A percentile compares a stretch with the other conserved stretches of the same genome.
phyloP scores from a whole-genome alignment of 208 protist genomes.

The Acanthamoeba triangularis region DNA sequence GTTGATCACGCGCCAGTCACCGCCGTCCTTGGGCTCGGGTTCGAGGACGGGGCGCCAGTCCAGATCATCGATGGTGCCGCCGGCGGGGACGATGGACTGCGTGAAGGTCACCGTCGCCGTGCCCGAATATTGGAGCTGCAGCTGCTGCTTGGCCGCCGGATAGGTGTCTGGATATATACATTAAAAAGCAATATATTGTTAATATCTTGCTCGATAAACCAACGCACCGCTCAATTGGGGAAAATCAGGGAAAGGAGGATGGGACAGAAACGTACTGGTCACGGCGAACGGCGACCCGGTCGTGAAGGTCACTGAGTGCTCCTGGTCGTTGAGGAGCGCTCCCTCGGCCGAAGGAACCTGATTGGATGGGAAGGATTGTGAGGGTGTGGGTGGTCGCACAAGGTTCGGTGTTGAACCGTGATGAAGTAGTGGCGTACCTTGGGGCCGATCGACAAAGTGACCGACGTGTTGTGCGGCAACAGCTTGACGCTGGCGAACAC shows the following conservation, averaged over 20 bases:
- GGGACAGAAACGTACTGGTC: background rate
- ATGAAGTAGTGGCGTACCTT: background rate
- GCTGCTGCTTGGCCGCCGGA: background rate
- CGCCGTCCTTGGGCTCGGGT: background rate
- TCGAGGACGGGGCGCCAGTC: background rate
- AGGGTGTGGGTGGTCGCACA: background rate
- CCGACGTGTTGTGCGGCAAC: constrained; percentile 35
- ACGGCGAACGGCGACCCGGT: background rate
- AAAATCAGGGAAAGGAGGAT: background rate
- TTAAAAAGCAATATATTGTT: too few relatives aligned
- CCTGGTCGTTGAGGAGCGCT: constrained; percentile 22
- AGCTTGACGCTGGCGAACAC: constrained; percentile 14
- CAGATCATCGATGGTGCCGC: constrained; percentile 16
- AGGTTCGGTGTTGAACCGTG: too few relatives aligned
- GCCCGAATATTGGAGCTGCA: background rate
- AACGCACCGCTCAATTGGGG: too few relatives aligned
- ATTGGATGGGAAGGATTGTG: background rate
- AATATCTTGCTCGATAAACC: too few relatives aligned
- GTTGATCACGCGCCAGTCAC: constrained; percentile 1
- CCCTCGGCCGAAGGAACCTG: constrained; percentile 73
- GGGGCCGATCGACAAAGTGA: constrained; percentile 26
- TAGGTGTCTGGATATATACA: background rate
- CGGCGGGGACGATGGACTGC: background rate
- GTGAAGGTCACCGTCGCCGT: background rate
- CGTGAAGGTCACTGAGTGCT: background rate